Evolutionary conservation across 169 alveolate genomes (phyloP).

Genomic region (Eimeria praecox): DNA sequence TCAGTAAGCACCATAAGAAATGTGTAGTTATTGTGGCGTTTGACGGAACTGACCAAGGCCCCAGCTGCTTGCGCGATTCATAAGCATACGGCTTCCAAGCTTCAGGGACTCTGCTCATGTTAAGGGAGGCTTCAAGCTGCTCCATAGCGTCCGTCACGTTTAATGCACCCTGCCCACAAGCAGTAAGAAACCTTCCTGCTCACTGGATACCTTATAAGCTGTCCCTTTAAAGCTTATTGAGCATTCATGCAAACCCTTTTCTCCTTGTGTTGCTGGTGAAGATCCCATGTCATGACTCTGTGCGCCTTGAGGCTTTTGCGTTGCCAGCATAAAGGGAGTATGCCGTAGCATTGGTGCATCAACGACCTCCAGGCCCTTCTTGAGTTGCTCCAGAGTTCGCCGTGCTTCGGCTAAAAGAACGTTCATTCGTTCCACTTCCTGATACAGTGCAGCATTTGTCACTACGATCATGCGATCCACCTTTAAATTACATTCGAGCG

Average conservation of each 20-base stretch:
- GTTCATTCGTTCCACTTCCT: constrained; percentile 97
- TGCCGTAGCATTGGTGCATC: constrained; percentile 17
- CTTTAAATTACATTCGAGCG: neutral
- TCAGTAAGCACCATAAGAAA: neutral
- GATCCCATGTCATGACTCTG: neutral
- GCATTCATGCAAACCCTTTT: neutral
- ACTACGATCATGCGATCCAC: neutral
- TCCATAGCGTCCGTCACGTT: constrained; percentile 97
- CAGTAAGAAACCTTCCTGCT: neutral
- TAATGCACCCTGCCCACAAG: constrained; percentile 85
- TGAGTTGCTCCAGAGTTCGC: constrained; percentile 92
- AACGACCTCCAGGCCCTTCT: constrained; percentile 92
- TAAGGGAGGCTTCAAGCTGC: constrained; percentile 88
- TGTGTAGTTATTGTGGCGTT: neutral
- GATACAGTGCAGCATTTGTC: neutral
- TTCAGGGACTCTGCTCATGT: constrained; percentile 92
- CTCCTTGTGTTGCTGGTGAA: neutral
- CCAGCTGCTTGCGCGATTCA: constrained; percentile 94
- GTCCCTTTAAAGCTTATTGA: neutral
- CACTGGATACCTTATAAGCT: neutral
- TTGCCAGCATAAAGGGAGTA: constrained; percentile 10
- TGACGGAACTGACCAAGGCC: constrained; percentile 89
- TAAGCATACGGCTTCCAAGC: constrained; percentile 95
- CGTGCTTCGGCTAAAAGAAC: constrained; percentile 92
- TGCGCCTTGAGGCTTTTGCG: neutral